Evolutionary conservation across 2,329 filamentous ascomycete genomes (phyloP).

Genomic region (Phaeomoniella chlamydospora): DNA sequence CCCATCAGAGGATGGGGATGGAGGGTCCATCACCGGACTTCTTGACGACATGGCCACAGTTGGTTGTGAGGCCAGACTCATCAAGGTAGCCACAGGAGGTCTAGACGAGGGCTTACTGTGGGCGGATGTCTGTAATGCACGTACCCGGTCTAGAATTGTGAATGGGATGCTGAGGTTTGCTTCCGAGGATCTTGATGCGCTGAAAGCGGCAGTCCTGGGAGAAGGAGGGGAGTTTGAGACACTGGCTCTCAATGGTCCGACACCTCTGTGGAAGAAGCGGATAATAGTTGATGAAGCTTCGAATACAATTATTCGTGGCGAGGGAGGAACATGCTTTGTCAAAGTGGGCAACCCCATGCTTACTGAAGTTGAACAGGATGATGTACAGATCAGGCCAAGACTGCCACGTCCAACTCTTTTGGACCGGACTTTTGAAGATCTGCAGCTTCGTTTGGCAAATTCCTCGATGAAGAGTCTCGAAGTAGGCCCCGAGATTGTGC

Average conservation of each 20-base stretch:
- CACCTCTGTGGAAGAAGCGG: conserved; percentile 53
- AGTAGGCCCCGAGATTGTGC: no score
- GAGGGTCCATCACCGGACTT: conserved; percentile 29
- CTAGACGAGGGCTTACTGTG: conserved; percentile 70
- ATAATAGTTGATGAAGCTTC: conserved; percentile 47
- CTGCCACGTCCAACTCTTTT: conserved; percentile 46
- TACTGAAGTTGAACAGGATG: conserved; percentile 17
- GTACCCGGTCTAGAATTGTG: conserved; percentile 30
- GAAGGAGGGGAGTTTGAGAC: conserved; percentile 97
- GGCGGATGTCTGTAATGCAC: conserved; percentile 54
- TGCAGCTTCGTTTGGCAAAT: no score
- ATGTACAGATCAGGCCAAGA: conserved; percentile 12
- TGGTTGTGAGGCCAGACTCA: conserved; percentile 73
- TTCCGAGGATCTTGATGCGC: conserved; percentile 19
- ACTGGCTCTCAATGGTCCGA: conserved; percentile 68
- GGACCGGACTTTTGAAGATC: conserved; percentile 43
- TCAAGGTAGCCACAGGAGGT: conserved; percentile 88
- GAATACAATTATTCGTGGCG: conserved; percentile 44
- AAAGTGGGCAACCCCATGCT: conserved; percentile 35
- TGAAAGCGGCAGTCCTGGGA: conserved; percentile 61
- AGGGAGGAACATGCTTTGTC: conserved; percentile 65
- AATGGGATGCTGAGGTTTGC: conserved; percentile 45
- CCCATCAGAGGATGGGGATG: conserved; percentile 29
- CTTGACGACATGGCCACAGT: conserved; percentile 67
- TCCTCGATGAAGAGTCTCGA: background rate